Conservation (phyloP, 129 eudicot species). For the Silybum marianum region DNA sequence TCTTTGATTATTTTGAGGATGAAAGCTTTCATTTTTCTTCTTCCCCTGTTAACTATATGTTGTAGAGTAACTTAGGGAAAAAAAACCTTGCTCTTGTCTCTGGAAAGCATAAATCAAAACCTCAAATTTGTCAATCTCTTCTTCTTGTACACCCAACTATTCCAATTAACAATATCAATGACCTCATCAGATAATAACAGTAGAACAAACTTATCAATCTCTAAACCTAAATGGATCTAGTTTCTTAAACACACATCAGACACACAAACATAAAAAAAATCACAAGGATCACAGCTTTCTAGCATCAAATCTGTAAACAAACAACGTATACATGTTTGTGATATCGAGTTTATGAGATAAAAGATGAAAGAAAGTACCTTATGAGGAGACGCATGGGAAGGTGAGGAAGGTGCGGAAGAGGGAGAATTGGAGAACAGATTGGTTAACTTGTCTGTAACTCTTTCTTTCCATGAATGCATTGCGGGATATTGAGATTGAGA, state of each 20-base stretch:
- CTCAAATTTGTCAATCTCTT: conserved; percentile 6
- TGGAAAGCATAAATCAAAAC: not conserved
- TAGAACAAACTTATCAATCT: not conserved
- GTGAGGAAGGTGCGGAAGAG: conserved; percentile 29
- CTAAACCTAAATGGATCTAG: conserved; percentile 11
- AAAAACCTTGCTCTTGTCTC: not conserved
- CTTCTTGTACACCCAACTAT: not conserved
- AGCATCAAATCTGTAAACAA: not conserved
- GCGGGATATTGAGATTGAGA: not conserved
- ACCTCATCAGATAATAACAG: not conserved
- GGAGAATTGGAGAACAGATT: conserved; percentile 52
- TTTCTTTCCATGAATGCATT: conserved; percentile 59
- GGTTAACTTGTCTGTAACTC: conserved; percentile 53
- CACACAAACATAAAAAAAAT: not conserved
- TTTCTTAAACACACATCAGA: not conserved
- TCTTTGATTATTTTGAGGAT: not conserved
- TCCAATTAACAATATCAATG: conserved; percentile 16
- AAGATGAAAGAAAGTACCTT: conserved; percentile 27
- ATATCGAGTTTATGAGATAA: not conserved
- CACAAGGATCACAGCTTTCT: not conserved
- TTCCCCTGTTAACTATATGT: not conserved
- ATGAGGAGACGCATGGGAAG: conserved; percentile 25
- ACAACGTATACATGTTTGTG: not conserved
- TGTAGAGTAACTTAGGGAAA: not conserved
- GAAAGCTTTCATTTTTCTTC: not conserved